Evolutionary conservation across 2,329 filamentous ascomycete genomes (phyloP), one percentile per base, ranked within the genome.

Genomic region (Botrytis fabae): DNA sequence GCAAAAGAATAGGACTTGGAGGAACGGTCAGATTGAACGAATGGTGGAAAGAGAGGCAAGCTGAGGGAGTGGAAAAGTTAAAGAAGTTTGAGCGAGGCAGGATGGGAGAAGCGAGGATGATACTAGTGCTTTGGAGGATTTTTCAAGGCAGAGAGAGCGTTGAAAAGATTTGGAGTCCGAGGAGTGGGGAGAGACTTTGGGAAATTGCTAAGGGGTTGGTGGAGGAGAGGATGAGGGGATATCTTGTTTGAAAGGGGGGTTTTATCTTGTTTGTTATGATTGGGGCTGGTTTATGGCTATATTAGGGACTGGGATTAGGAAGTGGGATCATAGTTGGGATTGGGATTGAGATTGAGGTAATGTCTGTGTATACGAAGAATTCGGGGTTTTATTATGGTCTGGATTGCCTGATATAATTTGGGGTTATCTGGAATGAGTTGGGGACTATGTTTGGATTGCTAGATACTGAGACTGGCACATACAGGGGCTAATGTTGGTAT

Each of bases 21-120:
- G 42, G 42, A 4, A 62, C 44, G 5, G n/a, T 70, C 32, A 25
- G 61, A 1, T 54, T 60, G 28, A 62, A 70, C n/a, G 69, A 63
- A 14, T 70, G 69, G 69, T 62, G 48, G n/a, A 44, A 63, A 44
- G 69, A 51, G 44, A 60, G 62, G 10, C 59, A 62, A 42, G 59
- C 28, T 7, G 46, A 38, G 8, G 69, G 69, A 5, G 22, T 63
- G 4, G 35, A n/a, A 12, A 54, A 32, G 32, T 25, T 71, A 18
- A 22, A 25, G 40, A 42, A 44, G 20, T 70, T 70, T 62, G 69
- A 70, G 59, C 25, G n/a, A 12, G 59, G 69, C 2, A 18, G 8
- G 46, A 44, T n/a, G 4, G 7, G 22, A 25, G 69, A 70, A 16
- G 57, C 69, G 46, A 70, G 44, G 1, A 16, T 70, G 54, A 70